Evolutionary conservation across 805 yeast species (phyloP).

Genomic region (Barnettozyma vustinii): DNA sequence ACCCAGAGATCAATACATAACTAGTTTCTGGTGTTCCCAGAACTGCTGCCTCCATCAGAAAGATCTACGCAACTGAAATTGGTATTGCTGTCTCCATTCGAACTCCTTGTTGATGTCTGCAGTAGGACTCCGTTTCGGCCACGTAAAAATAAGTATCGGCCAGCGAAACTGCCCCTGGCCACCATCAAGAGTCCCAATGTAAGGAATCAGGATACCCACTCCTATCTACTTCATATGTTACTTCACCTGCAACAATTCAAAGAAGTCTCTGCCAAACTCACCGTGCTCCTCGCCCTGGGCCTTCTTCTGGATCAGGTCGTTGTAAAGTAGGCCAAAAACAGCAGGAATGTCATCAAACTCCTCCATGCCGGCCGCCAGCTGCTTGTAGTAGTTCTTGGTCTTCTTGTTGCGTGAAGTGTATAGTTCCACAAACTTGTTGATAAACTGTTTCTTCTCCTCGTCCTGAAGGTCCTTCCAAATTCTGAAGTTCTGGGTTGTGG

Average conservation of each 20-base stretch:
- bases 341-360: constrained; percentile 33
- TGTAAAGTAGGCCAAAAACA: constrained; percentile 34
- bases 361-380: constrained; percentile 32
- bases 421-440: constrained; percentile 24
- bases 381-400: constrained; percentile 31
- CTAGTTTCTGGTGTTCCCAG: no score
- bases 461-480: constrained; percentile 27
- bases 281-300: constrained; percentile 14
- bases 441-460: constrained; percentile 26
- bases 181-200: no score
- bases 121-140: not conserved
- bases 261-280: constrained; percentile 25
- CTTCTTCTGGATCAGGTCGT: constrained; percentile 26
- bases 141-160: not conserved
- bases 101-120: not conserved
- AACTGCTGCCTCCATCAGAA: not conserved
- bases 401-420: constrained; percentile 30
- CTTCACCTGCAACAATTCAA: constrained; percentile 7
- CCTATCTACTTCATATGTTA: not conserved
- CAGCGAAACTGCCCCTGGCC: not conserved
- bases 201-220: not conserved
- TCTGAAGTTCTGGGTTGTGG: not conserved
- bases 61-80: not conserved
- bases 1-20: no score
- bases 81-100: not conserved